Percentiles rank a stretch among this genome's conserved stretches.
phyloP scores from a whole-genome alignment of 257 asterid species.

The Solanum habrochaites region DNA sequence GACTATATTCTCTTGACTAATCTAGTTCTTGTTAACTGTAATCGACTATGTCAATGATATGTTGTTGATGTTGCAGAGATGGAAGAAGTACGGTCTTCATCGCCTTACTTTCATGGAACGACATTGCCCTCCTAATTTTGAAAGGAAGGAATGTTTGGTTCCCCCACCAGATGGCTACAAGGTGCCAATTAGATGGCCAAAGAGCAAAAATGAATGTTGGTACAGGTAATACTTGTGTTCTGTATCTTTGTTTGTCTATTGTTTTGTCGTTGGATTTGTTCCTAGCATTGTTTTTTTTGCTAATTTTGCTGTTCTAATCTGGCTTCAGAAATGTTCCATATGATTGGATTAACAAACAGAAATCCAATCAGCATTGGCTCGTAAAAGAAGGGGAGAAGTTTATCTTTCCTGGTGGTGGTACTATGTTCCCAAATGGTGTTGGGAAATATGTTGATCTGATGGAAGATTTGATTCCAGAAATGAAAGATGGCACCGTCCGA shows the following conservation, averaged over 20 bases:
- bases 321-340: constrained; percentile 78
- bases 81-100: constrained; percentile 54
- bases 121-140: constrained; percentile 79
- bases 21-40: background rate
- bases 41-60: background rate
- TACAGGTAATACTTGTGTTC: constrained; percentile 42
- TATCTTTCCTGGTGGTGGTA: constrained; percentile 96
- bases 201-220: constrained; percentile 81
- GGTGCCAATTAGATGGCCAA: constrained; percentile 80
- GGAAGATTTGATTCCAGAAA: constrained; percentile 75
- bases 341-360: constrained; percentile 93
- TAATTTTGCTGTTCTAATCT: background rate
- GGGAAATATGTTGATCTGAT: constrained; percentile 72
- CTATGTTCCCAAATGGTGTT: constrained; percentile 97
- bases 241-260: background rate
- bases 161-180: constrained; percentile 89
- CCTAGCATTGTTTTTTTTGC: background rate
- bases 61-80: constrained; percentile 34
- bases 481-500: constrained; percentile 82
- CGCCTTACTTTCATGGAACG: constrained; percentile 69
- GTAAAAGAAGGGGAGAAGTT: constrained; percentile 91
- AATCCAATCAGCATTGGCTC: constrained; percentile 95
- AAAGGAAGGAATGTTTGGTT: constrained; percentile 67
- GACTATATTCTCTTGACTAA: background rate
- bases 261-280: background rate